These are phyloP conservation scores for Aspergillus quadricinctus DNA, from an alignment of 2,329 filamentous ascomycete species.

Conservation along the genomic window DNA sequence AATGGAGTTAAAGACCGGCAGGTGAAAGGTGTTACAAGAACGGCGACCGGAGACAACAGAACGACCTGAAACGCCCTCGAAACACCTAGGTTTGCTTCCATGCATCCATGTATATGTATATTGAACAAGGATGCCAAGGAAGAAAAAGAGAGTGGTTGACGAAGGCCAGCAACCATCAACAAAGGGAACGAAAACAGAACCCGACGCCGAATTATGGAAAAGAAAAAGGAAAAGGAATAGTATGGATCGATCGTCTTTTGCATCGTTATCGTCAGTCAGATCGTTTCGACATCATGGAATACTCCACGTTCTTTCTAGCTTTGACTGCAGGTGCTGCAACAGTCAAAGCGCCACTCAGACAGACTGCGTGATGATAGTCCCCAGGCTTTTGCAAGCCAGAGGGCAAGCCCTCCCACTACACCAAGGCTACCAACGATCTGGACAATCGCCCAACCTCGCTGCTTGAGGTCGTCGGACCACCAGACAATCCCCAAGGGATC, in stretches of 20 bases:
- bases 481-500: conserved; percentile 78
- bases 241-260: background rate
- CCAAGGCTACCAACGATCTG: conserved; percentile 72
- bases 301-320: background rate
- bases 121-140: background rate
- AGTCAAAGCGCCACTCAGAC: conserved; percentile 29
- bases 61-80: background rate
- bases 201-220: background rate
- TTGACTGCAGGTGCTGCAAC: conserved; percentile 12
- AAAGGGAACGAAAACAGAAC: background rate
- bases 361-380: conserved; percentile 31
- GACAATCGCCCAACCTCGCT: conserved; percentile 62
- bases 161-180: background rate
- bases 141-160: background rate
- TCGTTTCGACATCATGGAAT: background rate
- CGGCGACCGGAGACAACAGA: too few relatives aligned
- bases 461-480: conserved; percentile 62
- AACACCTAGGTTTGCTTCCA: background rate
- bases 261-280: background rate
- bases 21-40: background rate
- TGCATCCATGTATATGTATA: background rate
- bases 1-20: background rate
- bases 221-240: background rate
- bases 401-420: conserved; percentile 65
- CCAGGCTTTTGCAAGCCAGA: conserved; percentile 53